Evolutionary conservation across 202 grass and related monocot species (phyloP).

Genomic region (Bolboschoenoplectus hybrid): DNA sequence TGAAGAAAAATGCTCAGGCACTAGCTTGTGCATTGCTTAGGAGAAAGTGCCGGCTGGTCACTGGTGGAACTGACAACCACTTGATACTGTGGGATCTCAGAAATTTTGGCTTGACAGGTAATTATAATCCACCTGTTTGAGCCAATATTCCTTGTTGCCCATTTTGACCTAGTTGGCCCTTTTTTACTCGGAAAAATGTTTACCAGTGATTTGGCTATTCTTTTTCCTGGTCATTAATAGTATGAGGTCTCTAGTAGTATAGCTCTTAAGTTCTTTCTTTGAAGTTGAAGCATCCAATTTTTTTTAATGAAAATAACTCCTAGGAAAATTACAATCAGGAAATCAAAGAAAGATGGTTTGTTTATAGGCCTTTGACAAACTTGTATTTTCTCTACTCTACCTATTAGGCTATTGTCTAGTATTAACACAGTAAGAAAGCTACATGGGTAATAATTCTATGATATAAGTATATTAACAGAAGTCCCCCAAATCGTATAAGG

Average conservation of each 20-base stretch:
- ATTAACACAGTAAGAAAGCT: conserved; percentile 5
- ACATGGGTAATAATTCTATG: background rate
- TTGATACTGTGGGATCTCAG: conserved; percentile 97
- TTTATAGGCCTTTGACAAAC: conserved; percentile 1
- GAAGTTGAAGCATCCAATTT: background rate
- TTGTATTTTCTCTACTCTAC: conserved; percentile 6
- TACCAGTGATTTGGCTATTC: background rate
- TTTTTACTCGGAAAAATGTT: background rate
- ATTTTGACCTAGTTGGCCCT: conserved; percentile 12
- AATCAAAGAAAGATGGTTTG: conserved; percentile 19
- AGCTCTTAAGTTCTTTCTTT: background rate
- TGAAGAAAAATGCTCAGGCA: conserved; percentile 94
- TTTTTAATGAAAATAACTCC: background rate
- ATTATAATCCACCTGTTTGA: conserved; percentile 3
- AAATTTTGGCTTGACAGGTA: conserved; percentile 96
- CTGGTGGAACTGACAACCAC: conserved; percentile 97
- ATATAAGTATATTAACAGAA: background rate
- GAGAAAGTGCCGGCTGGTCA: conserved; percentile 96
- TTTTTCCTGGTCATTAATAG: background rate
- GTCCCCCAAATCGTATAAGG: background rate
- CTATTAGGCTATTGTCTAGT: background rate
- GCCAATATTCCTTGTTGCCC: background rate
- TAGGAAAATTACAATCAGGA: background rate
- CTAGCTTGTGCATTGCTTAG: conserved; percentile 75
- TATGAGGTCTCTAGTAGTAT: background rate